Evolutionary conservation across 139 green algal genomes (phyloP).

Genomic region (Zygnema cylindricum): DNA sequence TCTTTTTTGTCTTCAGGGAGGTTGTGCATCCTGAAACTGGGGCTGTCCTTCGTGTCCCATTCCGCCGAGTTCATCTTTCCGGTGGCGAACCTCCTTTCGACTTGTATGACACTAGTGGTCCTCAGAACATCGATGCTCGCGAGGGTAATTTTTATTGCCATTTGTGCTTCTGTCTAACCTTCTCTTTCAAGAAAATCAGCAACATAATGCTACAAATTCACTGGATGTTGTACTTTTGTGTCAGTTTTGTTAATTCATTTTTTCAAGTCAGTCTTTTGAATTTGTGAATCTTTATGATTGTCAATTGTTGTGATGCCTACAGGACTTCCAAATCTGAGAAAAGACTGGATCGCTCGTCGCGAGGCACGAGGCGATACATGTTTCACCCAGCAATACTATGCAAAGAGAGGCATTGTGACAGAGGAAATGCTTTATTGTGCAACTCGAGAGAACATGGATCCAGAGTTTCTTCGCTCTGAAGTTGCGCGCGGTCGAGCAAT

Average conservation of each 20-base stretch:
- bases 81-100: slow-evolving; percentile 82
- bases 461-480: slow-evolving; percentile 91
- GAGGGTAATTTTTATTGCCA: slow-evolving; percentile 22
- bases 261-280: too few relatives aligned
- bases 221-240: slow-evolving; percentile 1
- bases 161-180: background rate
- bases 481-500: slow-evolving; percentile 92
- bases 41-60: slow-evolving; percentile 75
- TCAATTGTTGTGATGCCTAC: too few relatives aligned
- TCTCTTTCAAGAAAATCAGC: background rate
- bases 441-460: slow-evolving; percentile 83
- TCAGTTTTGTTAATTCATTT: too few relatives aligned
- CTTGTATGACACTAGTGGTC: slow-evolving; percentile 89
- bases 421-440: slow-evolving; percentile 95
- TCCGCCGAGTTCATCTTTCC: slow-evolving; percentile 81
- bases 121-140: slow-evolving; percentile 70
- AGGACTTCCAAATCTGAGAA: slow-evolving; percentile 72
- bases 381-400: slow-evolving; percentile 84
- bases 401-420: slow-evolving; percentile 83
- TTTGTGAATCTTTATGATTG: too few relatives aligned
- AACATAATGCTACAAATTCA: background rate
- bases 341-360: slow-evolving; percentile 76
- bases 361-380: slow-evolving; percentile 65
- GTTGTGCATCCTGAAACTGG: slow-evolving; percentile 37
- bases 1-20: too few relatives aligned